Evolutionary conservation across 306 rosid species (phyloP), one percentile per base, ranked within the genome.

Genomic region (Trifolium dubium): DNA sequence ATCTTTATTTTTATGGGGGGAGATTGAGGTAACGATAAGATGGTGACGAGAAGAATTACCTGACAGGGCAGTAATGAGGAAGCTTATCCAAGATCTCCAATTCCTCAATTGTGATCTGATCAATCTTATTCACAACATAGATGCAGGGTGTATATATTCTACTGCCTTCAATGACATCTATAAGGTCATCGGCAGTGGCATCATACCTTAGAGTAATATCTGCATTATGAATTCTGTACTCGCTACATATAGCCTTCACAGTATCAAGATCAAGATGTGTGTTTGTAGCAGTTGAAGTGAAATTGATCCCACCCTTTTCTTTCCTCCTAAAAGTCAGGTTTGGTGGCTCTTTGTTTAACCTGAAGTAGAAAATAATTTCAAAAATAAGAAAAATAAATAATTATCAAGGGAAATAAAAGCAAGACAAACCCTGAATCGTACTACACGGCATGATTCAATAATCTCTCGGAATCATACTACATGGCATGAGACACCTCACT

Each of bases 301-400:
- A 83, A 83, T 95, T 95, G 19, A 92, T 82, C 51, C 99, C 99
- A 73, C 99, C 99, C 85, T 95, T 95, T 13, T 95, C 99, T 84
- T 95, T 95, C 91, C 74, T 92, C 87, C 98, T 80, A 82, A 95
- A 92, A 10, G 98, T 86, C 53, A 92, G 85, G 74, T 94, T 94
- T 31, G 97, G 99, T 3, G 99, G 97, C 77, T 89, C 96, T 86
- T 95, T 92, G 86, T 95, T 94, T 82, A 95, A 87, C 90, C 98
- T 95, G 85, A 39, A 71, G 77, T 46, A 70, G 47, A 79, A 79
- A 49, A 78, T 17, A 77, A 49, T 59, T 50, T 28, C 30, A 49
- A 39, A 23, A 19, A 51, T n/a, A 69, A 31, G 37, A 69, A 39
- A 63, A 70, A 66, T 40, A 66, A 72, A 78, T 67, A 32, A 35